A percentile compares a stretch with the other conserved stretches of the same genome.
Evolutionary conservation across 2,329 filamentous ascomycete species (phyloP).

Genomic region (Ramichloridium luteum): DNA sequence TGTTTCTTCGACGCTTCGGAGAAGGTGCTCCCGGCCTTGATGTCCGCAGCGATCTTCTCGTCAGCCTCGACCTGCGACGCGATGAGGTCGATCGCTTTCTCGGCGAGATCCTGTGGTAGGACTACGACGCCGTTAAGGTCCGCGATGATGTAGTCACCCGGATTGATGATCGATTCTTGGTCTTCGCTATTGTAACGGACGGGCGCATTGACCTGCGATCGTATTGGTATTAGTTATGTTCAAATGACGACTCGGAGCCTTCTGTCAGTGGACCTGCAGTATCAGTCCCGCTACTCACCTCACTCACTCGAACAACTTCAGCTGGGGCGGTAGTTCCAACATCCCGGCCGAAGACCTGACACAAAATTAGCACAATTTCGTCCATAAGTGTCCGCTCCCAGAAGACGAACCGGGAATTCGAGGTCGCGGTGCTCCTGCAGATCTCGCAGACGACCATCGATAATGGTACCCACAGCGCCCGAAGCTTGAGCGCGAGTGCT

Average conservation of each 20-base stretch:
- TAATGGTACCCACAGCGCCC: slow-evolving; percentile 37
- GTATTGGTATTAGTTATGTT: too few relatives aligned
- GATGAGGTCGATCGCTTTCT: slow-evolving; percentile 19
- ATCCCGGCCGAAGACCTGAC: slow-evolving; percentile 22
- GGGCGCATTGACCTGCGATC: slow-evolving; percentile 21
- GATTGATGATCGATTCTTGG: slow-evolving; percentile 22
- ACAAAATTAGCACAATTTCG: neutral
- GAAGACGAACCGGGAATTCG: slow-evolving; percentile 29
- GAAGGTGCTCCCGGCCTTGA: slow-evolving; percentile 15
- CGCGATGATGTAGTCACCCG: slow-evolving; percentile 28
- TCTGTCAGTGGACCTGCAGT: neutral
- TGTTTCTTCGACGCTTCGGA: slow-evolving; percentile 20
- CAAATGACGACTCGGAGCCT: too few relatives aligned
- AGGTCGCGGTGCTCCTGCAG: slow-evolving; percentile 42
- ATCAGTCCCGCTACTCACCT: slow-evolving; percentile 8
- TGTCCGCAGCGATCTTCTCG: slow-evolving; percentile 20
- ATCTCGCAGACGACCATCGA: slow-evolving; percentile 43
- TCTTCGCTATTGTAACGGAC: slow-evolving; percentile 22
- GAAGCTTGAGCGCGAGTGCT: slow-evolving; percentile 34
- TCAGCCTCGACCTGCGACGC: slow-evolving; percentile 22
- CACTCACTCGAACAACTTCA: slow-evolving; percentile 22
- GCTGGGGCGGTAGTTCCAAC: slow-evolving; percentile 25
- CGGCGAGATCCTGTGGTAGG: slow-evolving; percentile 19
- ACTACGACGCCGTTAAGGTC: slow-evolving; percentile 30
- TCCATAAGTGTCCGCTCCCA: neutral